Percentiles rank a stretch among this genome's conserved stretches.
Conservation (phyloP, 2,329 filamentous ascomycete genomes). For the Domatiomyces globalis region DNA sequence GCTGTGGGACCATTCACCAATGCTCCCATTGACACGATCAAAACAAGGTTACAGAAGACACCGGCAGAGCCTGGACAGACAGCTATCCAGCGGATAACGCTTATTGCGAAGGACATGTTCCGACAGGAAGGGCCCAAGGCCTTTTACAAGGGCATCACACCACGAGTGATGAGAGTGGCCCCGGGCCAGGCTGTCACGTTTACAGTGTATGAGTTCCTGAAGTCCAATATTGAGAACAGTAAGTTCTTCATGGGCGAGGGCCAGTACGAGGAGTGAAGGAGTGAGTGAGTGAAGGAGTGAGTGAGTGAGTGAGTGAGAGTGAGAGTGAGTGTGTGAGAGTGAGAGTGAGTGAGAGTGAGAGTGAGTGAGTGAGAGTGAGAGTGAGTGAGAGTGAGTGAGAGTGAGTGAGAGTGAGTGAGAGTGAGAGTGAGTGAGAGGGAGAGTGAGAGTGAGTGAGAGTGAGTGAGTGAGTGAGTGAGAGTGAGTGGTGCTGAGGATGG, state of each 20-base stretch:
- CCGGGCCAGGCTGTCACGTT: conserved; percentile 78
- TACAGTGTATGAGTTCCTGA: conserved; percentile 63
- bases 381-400: too few species aligned
- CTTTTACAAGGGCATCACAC: conserved; percentile 99
- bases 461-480: too few species aligned
- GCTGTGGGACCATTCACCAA: conserved; percentile 95
- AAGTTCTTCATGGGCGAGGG: conserved; percentile 46
- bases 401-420: too few species aligned
- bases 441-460: too few species aligned
- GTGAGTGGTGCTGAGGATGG: too few species aligned
- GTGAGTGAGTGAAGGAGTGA: too few species aligned
- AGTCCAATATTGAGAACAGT: conserved; percentile 56
- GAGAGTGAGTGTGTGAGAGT: too few species aligned
- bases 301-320: too few species aligned
- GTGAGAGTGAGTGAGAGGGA: too few species aligned
- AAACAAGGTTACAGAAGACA: conserved; percentile 86
- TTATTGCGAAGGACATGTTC: conserved; percentile 74
- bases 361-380: too few species aligned
- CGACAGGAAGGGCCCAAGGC: conserved; percentile 86
- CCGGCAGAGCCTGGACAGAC: conserved; percentile 68
- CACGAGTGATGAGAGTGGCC: conserved; percentile 90
- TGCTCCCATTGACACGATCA: conserved; percentile 97
- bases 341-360: too few species aligned
- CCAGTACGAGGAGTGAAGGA: conserved; percentile 47
- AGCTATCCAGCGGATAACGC: conserved; percentile 61